Percentiles rank a stretch among this genome's conserved stretches.
phyloP scores from a whole-genome alignment of 2,329 filamentous ascomycete genomes.

The Aureobasidium uvarum region DNA sequence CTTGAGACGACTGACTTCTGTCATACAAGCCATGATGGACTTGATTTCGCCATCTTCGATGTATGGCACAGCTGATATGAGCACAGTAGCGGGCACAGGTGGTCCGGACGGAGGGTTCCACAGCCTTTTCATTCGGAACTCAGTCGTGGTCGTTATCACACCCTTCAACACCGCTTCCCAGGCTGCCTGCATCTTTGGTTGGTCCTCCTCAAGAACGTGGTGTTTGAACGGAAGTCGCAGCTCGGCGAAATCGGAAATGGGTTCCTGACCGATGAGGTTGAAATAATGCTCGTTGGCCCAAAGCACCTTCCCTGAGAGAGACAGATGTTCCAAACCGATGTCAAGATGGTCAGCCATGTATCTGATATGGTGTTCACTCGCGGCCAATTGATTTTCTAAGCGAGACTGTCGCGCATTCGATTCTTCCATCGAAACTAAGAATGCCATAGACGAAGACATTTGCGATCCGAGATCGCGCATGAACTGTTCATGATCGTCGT shows the following conservation, averaged over 20 bases:
- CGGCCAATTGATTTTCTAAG: slow-evolving; percentile 20
- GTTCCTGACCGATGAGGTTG: slow-evolving; percentile 28
- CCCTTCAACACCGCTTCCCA: slow-evolving; percentile 43
- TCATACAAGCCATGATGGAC: slow-evolving; percentile 26
- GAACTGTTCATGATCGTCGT: slow-evolving; percentile 28
- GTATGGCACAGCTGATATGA: slow-evolving; percentile 22
- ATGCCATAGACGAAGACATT: slow-evolving; percentile 21
- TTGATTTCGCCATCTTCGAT: slow-evolving; percentile 18
- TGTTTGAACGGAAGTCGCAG: slow-evolving; percentile 46
- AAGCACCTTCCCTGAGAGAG: slow-evolving; percentile 23
- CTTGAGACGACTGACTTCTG: slow-evolving; percentile 20
- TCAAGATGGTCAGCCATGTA: slow-evolving; percentile 28
- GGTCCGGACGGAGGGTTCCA: slow-evolving; percentile 4
- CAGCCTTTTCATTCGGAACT: slow-evolving; percentile 39
- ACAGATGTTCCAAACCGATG: slow-evolving; percentile 26
- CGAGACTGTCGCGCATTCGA: slow-evolving; percentile 1
- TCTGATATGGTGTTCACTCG: slow-evolving; percentile 23
- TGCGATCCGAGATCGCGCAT: slow-evolving; percentile 26
- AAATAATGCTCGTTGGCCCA: slow-evolving; percentile 29
- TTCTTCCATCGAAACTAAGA: slow-evolving; percentile 22
- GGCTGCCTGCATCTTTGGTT: slow-evolving; percentile 38
- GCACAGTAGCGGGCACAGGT: slow-evolving; percentile 5
- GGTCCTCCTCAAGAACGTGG: slow-evolving; percentile 42
- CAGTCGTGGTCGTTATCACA: slow-evolving; percentile 43
- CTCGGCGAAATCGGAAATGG: slow-evolving; percentile 33